A percentile compares a stretch with the other conserved stretches of the same genome.
Conservation (phyloP, 805 yeast genomes). For the Blastobotrys chiropterorum region DNA sequence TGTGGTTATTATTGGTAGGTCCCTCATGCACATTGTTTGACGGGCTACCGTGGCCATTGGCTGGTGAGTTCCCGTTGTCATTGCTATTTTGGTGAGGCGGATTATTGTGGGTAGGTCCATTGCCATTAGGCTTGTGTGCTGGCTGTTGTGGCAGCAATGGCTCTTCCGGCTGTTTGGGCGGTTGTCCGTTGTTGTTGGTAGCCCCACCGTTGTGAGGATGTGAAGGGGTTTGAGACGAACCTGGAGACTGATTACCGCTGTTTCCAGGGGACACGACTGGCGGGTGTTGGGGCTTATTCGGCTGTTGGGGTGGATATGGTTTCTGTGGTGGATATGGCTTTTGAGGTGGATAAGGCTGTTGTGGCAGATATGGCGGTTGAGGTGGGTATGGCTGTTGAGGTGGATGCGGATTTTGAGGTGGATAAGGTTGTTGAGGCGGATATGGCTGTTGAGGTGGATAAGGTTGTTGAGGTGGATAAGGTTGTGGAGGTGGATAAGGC, state of each 20-base stretch:
- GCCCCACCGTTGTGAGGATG: too few species aligned
- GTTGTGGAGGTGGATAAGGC: neutral
- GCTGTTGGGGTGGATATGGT: neutral
- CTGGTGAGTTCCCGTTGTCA: neutral
- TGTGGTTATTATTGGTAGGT: too few species aligned
- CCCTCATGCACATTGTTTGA: too few species aligned
- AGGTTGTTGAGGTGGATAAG: neutral
- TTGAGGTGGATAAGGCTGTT: neutral
- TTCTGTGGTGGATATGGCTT: neutral
- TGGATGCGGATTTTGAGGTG: neutral
- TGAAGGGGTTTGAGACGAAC: too few species aligned
- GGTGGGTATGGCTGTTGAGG: neutral
- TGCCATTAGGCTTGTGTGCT: neutral
- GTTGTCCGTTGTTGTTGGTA: too few species aligned
- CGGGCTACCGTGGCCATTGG: neutral
- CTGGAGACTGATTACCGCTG: too few species aligned
- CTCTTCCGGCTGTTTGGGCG: neutral
- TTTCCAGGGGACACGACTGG: too few species aligned
- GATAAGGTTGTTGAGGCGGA: neutral
- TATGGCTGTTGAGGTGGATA: neutral
- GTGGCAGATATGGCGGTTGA: neutral
- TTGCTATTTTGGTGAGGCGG: neutral
- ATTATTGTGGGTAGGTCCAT: neutral
- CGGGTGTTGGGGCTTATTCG: neutral
- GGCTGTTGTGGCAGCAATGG: neutral